A percentile compares a stretch with the other conserved stretches of the same genome.
Conservation (phyloP, 208 protist genomes). For the Leishmania arabica region DNA sequence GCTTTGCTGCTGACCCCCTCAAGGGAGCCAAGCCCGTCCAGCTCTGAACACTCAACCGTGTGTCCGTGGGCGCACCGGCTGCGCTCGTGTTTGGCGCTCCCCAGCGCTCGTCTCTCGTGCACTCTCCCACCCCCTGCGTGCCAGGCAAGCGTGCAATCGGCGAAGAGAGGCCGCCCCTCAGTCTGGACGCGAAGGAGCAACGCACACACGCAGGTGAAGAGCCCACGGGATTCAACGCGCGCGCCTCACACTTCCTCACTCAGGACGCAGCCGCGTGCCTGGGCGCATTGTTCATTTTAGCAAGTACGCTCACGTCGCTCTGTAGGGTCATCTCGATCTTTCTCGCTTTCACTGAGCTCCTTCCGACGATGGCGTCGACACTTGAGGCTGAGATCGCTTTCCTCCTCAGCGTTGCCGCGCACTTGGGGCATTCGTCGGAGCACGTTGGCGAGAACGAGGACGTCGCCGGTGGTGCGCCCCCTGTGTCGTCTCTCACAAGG, state of each 20-base stretch:
- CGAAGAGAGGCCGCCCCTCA: background rate
- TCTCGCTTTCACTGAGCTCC: background rate
- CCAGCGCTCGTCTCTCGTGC: background rate
- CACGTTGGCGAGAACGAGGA: background rate
- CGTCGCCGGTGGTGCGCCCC: background rate
- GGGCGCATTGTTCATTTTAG: background rate
- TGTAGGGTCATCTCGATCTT: background rate
- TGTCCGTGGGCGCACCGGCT: background rate
- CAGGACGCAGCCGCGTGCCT: background rate
- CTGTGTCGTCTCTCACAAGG: background rate
- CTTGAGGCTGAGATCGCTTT: conserved; percentile 25
- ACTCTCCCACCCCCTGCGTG: background rate
- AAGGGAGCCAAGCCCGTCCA: background rate
- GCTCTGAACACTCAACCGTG: background rate
- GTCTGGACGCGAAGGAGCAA: background rate
- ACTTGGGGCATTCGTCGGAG: conserved; percentile 6
- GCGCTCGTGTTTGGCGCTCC: background rate
- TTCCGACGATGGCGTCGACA: conserved; percentile 9
- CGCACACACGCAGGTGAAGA: background rate
- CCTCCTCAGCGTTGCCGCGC: conserved; percentile 18
- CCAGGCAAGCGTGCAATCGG: background rate
- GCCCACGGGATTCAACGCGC: background rate
- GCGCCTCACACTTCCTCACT: background rate
- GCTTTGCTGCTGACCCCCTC: too few species aligned
- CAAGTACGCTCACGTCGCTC: too few species aligned